These are phyloP conservation scores for Trichosanthes cucumerina DNA, from an alignment of 306 rosid genomes.

Conservation along the genomic window DNA sequence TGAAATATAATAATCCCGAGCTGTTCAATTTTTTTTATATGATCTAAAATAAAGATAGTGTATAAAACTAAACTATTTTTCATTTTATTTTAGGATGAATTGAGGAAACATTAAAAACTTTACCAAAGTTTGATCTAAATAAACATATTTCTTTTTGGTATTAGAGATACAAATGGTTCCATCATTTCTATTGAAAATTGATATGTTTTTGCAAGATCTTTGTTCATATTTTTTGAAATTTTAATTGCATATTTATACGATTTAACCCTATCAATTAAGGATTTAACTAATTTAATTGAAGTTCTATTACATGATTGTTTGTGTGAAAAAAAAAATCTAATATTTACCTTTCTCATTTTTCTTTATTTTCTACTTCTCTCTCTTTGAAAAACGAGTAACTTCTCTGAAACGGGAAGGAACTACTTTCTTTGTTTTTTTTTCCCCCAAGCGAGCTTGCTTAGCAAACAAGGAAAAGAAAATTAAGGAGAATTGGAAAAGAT, in stretches of 20 bases:
- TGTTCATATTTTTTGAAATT: not conserved
- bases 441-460: not conserved
- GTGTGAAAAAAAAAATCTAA: not conserved
- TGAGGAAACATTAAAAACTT: not conserved
- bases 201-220: not conserved
- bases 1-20: too few species aligned
- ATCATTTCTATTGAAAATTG: not conserved
- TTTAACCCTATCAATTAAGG: too few species aligned
- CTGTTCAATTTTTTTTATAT: too few species aligned
- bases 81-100: not conserved
- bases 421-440: too few species aligned
- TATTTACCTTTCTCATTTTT: not conserved
- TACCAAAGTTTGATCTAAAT: not conserved
- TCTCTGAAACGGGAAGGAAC: not conserved
- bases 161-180: not conserved
- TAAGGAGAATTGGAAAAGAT: not conserved
- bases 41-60: not conserved
- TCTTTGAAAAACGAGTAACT: not conserved
- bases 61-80: too few species aligned
- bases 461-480: not conserved
- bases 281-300: too few species aligned
- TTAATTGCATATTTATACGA: too few species aligned
- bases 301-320: not conserved
- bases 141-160: not conserved
- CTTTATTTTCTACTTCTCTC: not conserved